Evolutionary conservation across 2,329 filamentous ascomycete species (phyloP).

Genomic region (Penicillium sp.): DNA sequence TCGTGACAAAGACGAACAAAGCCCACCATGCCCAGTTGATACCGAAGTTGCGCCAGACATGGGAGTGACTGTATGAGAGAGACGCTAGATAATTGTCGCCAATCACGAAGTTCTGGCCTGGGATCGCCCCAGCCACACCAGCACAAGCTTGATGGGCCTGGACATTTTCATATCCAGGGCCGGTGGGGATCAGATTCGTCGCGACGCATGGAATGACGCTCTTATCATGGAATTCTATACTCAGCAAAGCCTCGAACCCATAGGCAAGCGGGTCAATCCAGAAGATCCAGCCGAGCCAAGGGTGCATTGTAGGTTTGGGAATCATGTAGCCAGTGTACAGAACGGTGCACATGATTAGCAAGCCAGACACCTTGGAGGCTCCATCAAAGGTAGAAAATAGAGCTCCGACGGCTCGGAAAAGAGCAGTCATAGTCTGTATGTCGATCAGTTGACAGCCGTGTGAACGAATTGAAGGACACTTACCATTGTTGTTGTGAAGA

Average conservation of each 20-base stretch:
- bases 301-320: conserved; percentile 49
- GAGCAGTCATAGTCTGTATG: conserved; percentile 53
- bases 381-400: conserved; percentile 56
- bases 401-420: conserved; percentile 58
- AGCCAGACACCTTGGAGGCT: conserved; percentile 54
- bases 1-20: conserved; percentile 57
- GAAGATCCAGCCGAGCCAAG: conserved; percentile 51
- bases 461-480: conserved; percentile 12
- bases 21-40: conserved; percentile 64
- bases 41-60: conserved; percentile 61
- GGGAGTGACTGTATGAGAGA: conserved; percentile 52
- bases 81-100: conserved; percentile 59
- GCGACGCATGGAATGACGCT: conserved; percentile 34
- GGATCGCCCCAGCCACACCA: conserved; percentile 55
- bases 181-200: conserved; percentile 35
- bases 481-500: conserved; percentile 53
- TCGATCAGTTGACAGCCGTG: conserved; percentile 10
- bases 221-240: conserved; percentile 38
- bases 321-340: conserved; percentile 47
- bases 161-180: conserved; percentile 30
- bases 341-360: conserved; percentile 37
- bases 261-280: conserved; percentile 42
- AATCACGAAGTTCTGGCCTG: conserved; percentile 49
- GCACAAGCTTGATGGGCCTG: conserved; percentile 36
- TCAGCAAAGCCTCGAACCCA: conserved; percentile 38